Base-by-base conservation (phyloP, 2,329 filamentous ascomycete genomes). In the Diaporthe sp. region DNA sequence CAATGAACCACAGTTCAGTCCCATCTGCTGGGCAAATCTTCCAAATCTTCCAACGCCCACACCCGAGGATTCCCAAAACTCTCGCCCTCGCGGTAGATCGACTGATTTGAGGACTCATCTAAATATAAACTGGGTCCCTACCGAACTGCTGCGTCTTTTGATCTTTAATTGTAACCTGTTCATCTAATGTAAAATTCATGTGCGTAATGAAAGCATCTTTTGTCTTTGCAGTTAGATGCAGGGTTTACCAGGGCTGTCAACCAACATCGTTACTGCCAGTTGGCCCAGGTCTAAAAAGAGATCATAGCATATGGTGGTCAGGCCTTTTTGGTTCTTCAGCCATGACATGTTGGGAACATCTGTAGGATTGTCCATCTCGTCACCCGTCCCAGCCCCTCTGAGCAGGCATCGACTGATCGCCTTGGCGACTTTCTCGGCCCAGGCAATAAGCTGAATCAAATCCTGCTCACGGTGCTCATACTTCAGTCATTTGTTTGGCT, bases 41-140 rank as follows among this genome's bases (percentile, higher is more conserved):
- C 13, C 40, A 42, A 42, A 13, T 4, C 10, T 17, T 17, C 15
- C 40, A n/a, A n/a, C n/a, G n/a, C 40, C 13, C 38, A 10, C 40
- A 12, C 40, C 40, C 40, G 19, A 42, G 4, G 10, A 40, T 40
- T 40, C 15, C 45, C 19, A 9, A 47, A 4, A n/a, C 9, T 50
- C n/a, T 50, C 50, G 2, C 10, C 50, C n/a, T 28, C 25, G n/a
- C 22, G n/a, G n/a, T 13, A 25, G 4, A 13, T 52, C 12, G 3
- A 52, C 12, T 52, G 10, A 13, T 15, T 52, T 52, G n/a, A 10
- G n/a, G 50, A 25, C n/a, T 13, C n/a, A 52, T 15, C 0, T 4
- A 15, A 52, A 28, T 7, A 25, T 3, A n/a, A 4, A 4, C 0
- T 28, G n/a, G 0, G 1, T 15, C 25, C 5, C 1, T 6, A 28